Evolutionary conservation across 2,329 filamentous ascomycete genomes (phyloP), one percentile per base, ranked within the genome.

Genomic region (Fusarium penzigii): DNA sequence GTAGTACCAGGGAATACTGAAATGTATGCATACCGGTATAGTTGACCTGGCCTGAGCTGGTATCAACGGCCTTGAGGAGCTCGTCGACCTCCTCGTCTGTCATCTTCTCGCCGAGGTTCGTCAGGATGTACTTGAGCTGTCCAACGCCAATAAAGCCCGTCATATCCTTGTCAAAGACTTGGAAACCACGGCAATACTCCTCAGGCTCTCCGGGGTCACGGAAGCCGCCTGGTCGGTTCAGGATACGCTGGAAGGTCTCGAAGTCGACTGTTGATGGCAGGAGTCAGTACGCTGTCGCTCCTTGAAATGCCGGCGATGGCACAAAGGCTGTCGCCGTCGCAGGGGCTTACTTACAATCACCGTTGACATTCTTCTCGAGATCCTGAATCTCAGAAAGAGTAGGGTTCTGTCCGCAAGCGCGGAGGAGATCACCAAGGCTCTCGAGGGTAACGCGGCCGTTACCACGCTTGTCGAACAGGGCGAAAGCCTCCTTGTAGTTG

Each of bases 401-500:
- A 42, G 94, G 94, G 78, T 99, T 99, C 80, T 99, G 94, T 44
- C 94, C 94, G 72, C 94, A 99, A 49, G 94, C 94, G 71, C 94
- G 89, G 63, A 99, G 86, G 55, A 99, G 84, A 73, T 99, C 94
- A 65, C 94, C 94, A 51, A 99, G 85, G 60, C 87, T 88, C 63
- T 93, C 89, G 72, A 92, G 81, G 39, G 89, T 77, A 65, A 97
- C 94, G 66, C 92, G 92, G 70, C 93, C 92, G 72, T 90, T 96
- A 71, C 94, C 94, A 75, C 94, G 93, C 87, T 97, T 97, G 83
- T 99, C 94, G 82, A 97, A 99, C 73, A 99, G 89, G 68, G 92
- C 92, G 78, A 99, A 99, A 65, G 94, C 94, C 87, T 99, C 94
- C 83, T 97, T 97, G 90, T 97, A 99, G 88, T 99, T 97, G 79